Percentiles rank a stretch among this genome's conserved stretches.
Conservation (phyloP, 192 early-diverging fungal species). For the Coemansia sp. region DNA sequence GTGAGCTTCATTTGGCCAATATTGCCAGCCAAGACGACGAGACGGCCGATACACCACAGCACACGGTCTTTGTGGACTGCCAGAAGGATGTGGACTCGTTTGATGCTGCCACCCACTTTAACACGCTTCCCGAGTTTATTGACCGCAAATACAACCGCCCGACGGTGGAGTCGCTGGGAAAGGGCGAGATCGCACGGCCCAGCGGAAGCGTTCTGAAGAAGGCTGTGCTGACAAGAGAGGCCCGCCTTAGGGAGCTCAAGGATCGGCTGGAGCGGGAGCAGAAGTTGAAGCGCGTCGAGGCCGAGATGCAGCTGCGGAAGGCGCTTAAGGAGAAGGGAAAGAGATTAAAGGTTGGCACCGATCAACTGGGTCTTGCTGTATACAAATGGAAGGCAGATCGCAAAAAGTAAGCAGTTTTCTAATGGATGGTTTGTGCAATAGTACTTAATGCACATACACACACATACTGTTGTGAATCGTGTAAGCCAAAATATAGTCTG, state of each 20-base stretch:
- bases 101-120: conserved; percentile 79
- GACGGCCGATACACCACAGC: conserved; percentile 45
- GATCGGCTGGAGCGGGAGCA: conserved; percentile 79
- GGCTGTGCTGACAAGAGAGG: conserved; percentile 49
- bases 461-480: too few relatives aligned
- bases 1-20: conserved; percentile 67
- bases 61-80: conserved; percentile 79
- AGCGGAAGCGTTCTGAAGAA: conserved; percentile 16
- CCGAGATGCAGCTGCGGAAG: conserved; percentile 79
- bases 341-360: conserved; percentile 78
- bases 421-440: neutral
- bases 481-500: too few relatives aligned
- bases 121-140: conserved; percentile 78
- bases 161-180: conserved; percentile 58
- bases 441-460: neutral
- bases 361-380: conserved; percentile 75
- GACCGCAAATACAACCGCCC: conserved; percentile 83
- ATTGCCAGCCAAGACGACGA: neutral
- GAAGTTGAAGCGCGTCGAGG: conserved; percentile 66
- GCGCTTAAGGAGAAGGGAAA: conserved; percentile 80
- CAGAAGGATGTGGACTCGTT: conserved; percentile 71
- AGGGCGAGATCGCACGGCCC: conserved; percentile 31
- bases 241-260: conserved; percentile 64
- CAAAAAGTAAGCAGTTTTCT: conserved; percentile 66
- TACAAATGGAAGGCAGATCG: conserved; percentile 94